Percentiles rank a stretch among this genome's conserved stretches.
Conservation (phyloP, 768 basidiomycete genomes). For the Leccinum obscurum region DNA sequence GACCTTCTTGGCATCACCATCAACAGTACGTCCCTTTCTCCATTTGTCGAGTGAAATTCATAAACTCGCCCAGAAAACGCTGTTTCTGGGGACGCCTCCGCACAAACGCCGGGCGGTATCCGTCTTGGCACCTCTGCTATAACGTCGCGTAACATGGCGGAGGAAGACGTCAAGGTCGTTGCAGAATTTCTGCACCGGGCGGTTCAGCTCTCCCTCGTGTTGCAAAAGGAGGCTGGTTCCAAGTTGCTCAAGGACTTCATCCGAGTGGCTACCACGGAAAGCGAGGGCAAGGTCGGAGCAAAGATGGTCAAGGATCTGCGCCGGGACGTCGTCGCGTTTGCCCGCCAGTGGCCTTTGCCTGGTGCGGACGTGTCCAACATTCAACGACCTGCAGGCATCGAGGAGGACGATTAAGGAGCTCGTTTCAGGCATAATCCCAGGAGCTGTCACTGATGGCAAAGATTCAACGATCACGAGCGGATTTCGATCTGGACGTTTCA, state of each 20-base stretch:
- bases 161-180: constrained; percentile 83
- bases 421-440: constrained; percentile 3
- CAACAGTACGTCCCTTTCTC: constrained; percentile 63
- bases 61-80: constrained; percentile 72
- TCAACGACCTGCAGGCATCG: constrained; percentile 61
- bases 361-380: constrained; percentile 62
- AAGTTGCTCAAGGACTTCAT: constrained; percentile 98
- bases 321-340: constrained; percentile 80
- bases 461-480: constrained; percentile 55
- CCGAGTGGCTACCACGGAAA: constrained; percentile 66
- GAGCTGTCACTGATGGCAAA: constrained; percentile 25
- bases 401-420: constrained; percentile 45
- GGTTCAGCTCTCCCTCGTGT: constrained; percentile 82
- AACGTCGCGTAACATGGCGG: constrained; percentile 92
- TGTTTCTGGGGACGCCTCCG: constrained; percentile 94
- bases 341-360: constrained; percentile 88
- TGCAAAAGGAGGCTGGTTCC: constrained; percentile 93
- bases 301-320: constrained; percentile 71
- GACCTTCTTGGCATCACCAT: constrained; percentile 96
- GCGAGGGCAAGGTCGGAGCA: constrained; percentile 71
- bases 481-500: constrained; percentile 32
- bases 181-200: constrained; percentile 92
- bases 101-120: constrained; percentile 95
- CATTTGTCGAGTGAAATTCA: not conserved
- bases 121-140: constrained; percentile 93